Base-by-base conservation (phyloP, 371 early-diverging fungal genomes). In the Gilbertella persicaria region DNA sequence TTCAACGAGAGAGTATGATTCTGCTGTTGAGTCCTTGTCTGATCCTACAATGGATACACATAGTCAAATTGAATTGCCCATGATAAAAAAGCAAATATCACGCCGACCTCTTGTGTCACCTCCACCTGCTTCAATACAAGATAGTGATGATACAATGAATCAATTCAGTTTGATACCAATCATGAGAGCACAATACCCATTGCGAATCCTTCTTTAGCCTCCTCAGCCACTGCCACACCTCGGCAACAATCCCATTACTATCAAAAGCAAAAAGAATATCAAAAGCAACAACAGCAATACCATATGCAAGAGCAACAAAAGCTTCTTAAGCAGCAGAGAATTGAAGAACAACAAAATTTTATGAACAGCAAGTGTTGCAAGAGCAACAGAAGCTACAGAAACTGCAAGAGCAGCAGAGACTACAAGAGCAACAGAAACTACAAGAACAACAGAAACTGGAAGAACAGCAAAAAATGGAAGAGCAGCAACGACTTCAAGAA, bases 21-120 rank as follows among this genome's bases (percentile, higher is more conserved):
- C 60, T 2, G 60, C 60, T 17, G 30, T 53, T 14, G 60, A 59
- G 42, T 53, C 60, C 5, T 36, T 56, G n/a, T 25, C 43, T n/a
- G 45, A 44, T 13, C 13, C 24, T n/a, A 30, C 16, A n/a, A n/a
- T n/a, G n/a, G n/a, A n/a, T n/a, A n/a, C n/a, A n/a, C n/a, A n/a
- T n/a, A n/a, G n/a, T n/a, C n/a, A n/a, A n/a, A n/a, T 35, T 1
- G 28, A 30, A 3, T 2, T 41, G 3, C 30, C 23, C 4, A n/a
- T 30, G 7, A 2, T 33, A 10, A 33, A 42, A 45, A 28, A 20
- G 3, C 45, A n/a, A 30, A 33, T 33, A 12, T 5, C 33, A 10
- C 33, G 33, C 8, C 8, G 8, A 10, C 33, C 6, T 9, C 13
- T 33, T 8, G 10, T 33, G 10, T 33, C 33, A 10, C 33, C 33